Conservation (phyloP, 495 filamentous ascomycete genomes). For the Astrothelium macrocarpum region DNA sequence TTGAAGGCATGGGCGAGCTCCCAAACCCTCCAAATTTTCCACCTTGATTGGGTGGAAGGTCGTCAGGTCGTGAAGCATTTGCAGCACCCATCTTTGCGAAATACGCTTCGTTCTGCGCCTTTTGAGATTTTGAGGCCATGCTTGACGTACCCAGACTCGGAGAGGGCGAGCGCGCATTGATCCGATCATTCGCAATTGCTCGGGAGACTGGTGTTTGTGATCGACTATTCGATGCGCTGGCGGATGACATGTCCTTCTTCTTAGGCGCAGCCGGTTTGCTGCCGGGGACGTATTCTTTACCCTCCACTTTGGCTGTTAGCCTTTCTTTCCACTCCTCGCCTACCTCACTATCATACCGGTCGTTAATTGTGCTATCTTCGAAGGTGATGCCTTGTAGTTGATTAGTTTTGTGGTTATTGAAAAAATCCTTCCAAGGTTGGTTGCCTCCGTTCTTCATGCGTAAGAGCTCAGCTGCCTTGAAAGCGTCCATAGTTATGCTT, state of each 20-base stretch:
- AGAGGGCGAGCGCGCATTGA: not conserved
- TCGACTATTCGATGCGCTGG: constrained; percentile 25
- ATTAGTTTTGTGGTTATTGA: constrained; percentile 59
- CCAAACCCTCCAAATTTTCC: constrained; percentile 91
- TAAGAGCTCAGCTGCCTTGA: constrained; percentile 77
- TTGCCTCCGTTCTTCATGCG: constrained; percentile 85
- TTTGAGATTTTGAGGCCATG: constrained; percentile 32
- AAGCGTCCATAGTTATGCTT: constrained; percentile 93
- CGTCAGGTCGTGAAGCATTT: constrained; percentile 65
- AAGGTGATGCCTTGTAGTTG: constrained; percentile 49
- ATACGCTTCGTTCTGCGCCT: constrained; percentile 73
- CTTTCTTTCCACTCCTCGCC: constrained; percentile 97
- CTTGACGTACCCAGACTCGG: constrained; percentile 11
- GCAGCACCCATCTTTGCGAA: constrained; percentile 73
- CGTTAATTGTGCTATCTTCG: constrained; percentile 65
- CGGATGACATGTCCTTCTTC: constrained; percentile 24
- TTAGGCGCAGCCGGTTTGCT: constrained; percentile 22
- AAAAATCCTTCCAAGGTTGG: constrained; percentile 74
- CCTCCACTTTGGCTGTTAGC: constrained; percentile 74
- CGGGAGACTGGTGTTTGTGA: constrained; percentile 23
- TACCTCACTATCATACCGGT: constrained; percentile 73
- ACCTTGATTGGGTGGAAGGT: constrained; percentile 74
- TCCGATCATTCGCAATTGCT: constrained; percentile 23
- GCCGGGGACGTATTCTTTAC: constrained; percentile 65
- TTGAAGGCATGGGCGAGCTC: constrained; percentile 45